Conservation (phyloP, 495 filamentous ascomycete genomes). For the Cryomyces antarcticus region DNA sequence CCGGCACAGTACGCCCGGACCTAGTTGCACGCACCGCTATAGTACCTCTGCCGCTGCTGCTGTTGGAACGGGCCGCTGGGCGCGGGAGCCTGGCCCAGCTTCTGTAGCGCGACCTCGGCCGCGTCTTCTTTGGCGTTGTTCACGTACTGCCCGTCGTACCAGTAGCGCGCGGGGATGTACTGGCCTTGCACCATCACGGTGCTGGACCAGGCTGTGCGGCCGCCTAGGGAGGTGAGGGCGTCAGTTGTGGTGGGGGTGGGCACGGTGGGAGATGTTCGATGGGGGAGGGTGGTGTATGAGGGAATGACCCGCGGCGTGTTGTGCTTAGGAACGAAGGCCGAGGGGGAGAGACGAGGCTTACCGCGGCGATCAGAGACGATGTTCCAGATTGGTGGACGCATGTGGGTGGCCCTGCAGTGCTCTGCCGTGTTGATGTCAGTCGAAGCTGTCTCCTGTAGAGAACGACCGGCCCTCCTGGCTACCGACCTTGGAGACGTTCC, state of each 20-base stretch:
- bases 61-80: slow-evolving; percentile 1
- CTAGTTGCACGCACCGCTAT: no score
- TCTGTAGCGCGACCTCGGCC: slow-evolving; percentile 24
- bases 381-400: slow-evolving; percentile 6
- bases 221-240: slow-evolving; percentile 30
- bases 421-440: neutral
- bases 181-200: slow-evolving; percentile 38
- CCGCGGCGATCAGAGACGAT: slow-evolving; percentile 12
- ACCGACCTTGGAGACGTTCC: slow-evolving; percentile 2
- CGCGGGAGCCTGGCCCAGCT: slow-evolving; percentile 4
- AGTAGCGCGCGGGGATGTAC: slow-evolving; percentile 49
- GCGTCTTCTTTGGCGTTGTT: slow-evolving; percentile 84
- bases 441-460: neutral
- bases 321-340: no score
- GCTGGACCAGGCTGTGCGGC: slow-evolving; percentile 80
- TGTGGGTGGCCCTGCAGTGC: slow-evolving; percentile 1
- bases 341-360: neutral
- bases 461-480: neutral
- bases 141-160: slow-evolving; percentile 75
- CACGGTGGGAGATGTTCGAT: no score
- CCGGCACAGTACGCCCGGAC: no score
- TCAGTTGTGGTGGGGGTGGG: neutral
- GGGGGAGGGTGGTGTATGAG: no score
- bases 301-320: no score
- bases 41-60: neutral